Conservation (phyloP, 768 basidiomycete genomes). For the Boletus pseudopeckii region DNA sequence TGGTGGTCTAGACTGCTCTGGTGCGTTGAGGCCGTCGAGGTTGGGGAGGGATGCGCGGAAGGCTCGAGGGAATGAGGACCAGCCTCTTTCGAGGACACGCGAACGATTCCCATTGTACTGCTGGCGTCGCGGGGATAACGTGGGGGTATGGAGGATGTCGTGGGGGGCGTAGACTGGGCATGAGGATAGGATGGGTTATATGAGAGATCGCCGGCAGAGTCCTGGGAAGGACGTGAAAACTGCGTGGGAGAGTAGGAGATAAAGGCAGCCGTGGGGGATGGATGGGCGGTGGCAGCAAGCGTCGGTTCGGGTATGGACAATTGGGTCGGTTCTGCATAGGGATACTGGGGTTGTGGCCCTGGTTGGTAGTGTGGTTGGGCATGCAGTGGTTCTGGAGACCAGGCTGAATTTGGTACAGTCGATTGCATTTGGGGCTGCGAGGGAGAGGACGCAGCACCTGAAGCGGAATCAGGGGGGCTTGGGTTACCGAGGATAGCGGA, state of each 20-base stretch:
- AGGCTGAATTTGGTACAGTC: slow-evolving; percentile 31
- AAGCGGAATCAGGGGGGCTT: slow-evolving; percentile 42
- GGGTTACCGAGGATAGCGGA: slow-evolving; percentile 85
- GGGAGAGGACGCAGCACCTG: slow-evolving; percentile 26
- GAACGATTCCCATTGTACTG: slow-evolving; percentile 37
- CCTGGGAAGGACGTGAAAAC: slow-evolving; percentile 31
- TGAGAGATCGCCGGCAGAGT: slow-evolving; percentile 37
- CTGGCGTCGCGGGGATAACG: slow-evolving; percentile 50
- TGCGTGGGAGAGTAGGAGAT: slow-evolving; percentile 31
- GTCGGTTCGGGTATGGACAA: slow-evolving; percentile 34
- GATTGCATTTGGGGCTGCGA: slow-evolving; percentile 25
- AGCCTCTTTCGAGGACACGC: slow-evolving; percentile 25
- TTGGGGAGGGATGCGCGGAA: slow-evolving; percentile 38
- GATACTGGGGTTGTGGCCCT: slow-evolving; percentile 13
- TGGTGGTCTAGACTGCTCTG: slow-evolving; percentile 34
- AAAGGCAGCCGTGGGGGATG: slow-evolving; percentile 29
- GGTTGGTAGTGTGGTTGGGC: slow-evolving; percentile 31
- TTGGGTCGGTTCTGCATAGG: slow-evolving; percentile 29
- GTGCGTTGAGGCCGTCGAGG: slow-evolving; percentile 41
- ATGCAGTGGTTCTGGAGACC: slow-evolving; percentile 37
- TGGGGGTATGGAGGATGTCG: slow-evolving; percentile 28
- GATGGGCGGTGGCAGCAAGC: slow-evolving; percentile 24
- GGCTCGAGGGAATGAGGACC: slow-evolving; percentile 26
- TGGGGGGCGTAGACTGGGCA: slow-evolving; percentile 24
- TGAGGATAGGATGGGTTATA: slow-evolving; percentile 33